These are phyloP conservation scores for Austroboletus novae-zelandiae DNA, from an alignment of 1,284 basidiomycete species.

Conservation along the genomic window DNA sequence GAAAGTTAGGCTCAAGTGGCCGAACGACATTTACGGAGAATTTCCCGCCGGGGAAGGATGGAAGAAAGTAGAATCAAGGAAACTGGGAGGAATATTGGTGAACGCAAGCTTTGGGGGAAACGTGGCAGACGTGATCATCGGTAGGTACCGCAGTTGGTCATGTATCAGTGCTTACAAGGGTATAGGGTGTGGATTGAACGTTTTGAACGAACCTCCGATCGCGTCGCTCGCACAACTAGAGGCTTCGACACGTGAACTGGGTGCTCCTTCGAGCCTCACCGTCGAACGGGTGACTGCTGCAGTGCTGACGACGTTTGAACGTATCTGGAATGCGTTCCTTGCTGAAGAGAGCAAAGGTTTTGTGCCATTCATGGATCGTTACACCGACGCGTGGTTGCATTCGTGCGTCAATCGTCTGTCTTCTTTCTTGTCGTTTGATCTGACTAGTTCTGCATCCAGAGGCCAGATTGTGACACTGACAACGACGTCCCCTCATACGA, in stretches of 20 bases:
- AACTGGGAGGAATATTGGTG: conserved; percentile 90
- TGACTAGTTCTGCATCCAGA: conserved; percentile 40
- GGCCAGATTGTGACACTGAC: conserved; percentile 85
- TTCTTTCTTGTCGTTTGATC: not conserved
- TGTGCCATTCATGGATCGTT: conserved; percentile 74
- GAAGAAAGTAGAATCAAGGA: conserved; percentile 45
- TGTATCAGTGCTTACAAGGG: conserved; percentile 2
- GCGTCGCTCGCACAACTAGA: conserved; percentile 75
- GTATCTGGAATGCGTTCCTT: conserved; percentile 76
- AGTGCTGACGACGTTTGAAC: conserved; percentile 78
- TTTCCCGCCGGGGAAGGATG: conserved; percentile 44
- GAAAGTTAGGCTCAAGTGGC: conserved; percentile 89
- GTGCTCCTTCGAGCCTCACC: conserved; percentile 38
- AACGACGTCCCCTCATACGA: conserved; percentile 65
- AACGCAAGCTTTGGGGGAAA: conserved; percentile 81
- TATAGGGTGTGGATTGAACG: conserved; percentile 87
- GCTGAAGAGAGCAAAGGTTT: conserved; percentile 56
- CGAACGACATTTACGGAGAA: conserved; percentile 91
- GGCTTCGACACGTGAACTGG: conserved; percentile 34
- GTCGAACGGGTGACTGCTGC: conserved; percentile 77
- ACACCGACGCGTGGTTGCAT: conserved; percentile 84
- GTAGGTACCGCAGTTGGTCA: conserved; percentile 41
- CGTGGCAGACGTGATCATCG: conserved; percentile 77
- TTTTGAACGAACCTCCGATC: conserved; percentile 82
- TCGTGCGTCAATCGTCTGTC: conserved; percentile 55